phyloP scores from a whole-genome alignment of 2,329 filamentous ascomycete species.

The Sarocladium strictum region DNA sequence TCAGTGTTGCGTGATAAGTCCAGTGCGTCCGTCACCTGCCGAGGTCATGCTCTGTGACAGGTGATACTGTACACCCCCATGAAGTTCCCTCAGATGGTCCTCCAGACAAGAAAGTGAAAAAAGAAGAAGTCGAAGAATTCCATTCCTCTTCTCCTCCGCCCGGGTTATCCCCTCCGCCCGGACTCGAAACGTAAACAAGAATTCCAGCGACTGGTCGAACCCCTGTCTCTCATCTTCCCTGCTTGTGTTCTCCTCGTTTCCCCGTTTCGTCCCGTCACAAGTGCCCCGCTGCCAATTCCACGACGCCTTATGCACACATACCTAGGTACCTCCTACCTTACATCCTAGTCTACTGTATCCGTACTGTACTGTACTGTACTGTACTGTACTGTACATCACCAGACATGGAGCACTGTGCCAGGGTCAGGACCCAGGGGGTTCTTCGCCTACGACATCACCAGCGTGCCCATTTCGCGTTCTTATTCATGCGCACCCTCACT shows the following conservation, averaged over 20 bases:
- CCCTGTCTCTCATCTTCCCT: not conserved
- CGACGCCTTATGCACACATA: not conserved
- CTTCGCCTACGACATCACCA: not conserved
- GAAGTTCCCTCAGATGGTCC: no score
- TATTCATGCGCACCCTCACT: not conserved
- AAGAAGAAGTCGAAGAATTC: no score
- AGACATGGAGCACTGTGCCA: not conserved
- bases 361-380: no score
- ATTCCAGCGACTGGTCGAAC: not conserved
- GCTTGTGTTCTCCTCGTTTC: not conserved
- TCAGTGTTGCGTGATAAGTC: not conserved
- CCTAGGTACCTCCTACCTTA: no score
- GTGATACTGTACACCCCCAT: no score
- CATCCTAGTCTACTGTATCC: no score
- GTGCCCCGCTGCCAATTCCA: conserved; percentile 2
- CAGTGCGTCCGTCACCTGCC: not conserved
- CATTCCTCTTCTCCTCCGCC: no score
- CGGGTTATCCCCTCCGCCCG: not conserved
- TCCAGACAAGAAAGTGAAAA: no score
- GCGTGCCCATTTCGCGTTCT: not conserved
- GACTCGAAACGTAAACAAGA: not conserved
- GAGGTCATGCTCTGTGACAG: not conserved
- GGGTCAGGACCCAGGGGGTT: not conserved
- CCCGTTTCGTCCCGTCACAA: conserved; percentile 1
- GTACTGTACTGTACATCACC: no score